Base-by-base conservation (phyloP, 805 yeast species). In the Yarrowia sp. region DNA sequence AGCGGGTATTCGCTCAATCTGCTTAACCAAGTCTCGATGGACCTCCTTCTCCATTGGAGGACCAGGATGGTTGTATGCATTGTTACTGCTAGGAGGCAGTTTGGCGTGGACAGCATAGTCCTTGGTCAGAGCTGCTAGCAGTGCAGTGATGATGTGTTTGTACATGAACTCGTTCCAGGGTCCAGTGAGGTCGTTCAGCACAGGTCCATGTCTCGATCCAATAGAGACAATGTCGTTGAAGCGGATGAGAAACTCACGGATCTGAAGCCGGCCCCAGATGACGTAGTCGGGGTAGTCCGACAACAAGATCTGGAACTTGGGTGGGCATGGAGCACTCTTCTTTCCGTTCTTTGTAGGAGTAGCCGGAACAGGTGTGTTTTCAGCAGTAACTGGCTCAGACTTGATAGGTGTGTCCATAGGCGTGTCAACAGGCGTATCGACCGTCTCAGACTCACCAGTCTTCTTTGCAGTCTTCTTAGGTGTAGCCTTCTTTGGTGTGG, bases 181-280 rank as follows among this genome's bases (percentile, higher is more conserved):
- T 36, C 67, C 67, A 6, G 74, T 67, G 15, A 76, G 76, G 60
- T 77, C 79, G 66, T 76, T 75, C 44, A 77, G 66, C 4, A 71
- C 65, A 11, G 74, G 65, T 1, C 73, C 67, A 41, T 75, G 74
- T 65, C 78, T 68, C 18, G 74, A 61, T 3, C 78, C 75, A 39
- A 77, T 66, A 9, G 75, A 68, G 57, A 77, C 73, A 38, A 75
- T 72, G 65, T 72, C 72, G 67, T 77, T 79, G 67, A 77, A 77
- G 7, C 79, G 70, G 28, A 75, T 65, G 32, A 77, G 66, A 55
- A 73, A 77, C 66, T 77, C 80, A 17, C 80, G 73, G 18, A 77
- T 60, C 28, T 69, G 68, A n/a, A 74, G 68, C 22, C 75, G 71
- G 14, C 68, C 67, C 77, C 78, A 76, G 17, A 77, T 66, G 47